These are phyloP conservation scores for Colletotrichum gloeosporioides DNA, from an alignment of 2,329 filamentous ascomycete species.

Conservation along the genomic window DNA sequence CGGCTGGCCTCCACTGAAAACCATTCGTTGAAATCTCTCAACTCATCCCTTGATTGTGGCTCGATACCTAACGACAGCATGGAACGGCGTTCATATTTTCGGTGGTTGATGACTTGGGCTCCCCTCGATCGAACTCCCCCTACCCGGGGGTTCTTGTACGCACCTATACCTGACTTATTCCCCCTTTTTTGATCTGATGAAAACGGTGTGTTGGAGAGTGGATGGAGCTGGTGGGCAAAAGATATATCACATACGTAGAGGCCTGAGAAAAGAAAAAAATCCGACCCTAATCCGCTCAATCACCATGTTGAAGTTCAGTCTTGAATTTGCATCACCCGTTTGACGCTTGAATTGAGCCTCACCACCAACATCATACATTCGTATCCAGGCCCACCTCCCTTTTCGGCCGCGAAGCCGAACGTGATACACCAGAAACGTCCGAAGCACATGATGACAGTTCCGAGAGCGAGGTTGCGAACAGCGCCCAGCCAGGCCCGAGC, in stretches of 20 bases:
- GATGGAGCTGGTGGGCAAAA: neutral
- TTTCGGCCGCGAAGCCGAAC: neutral
- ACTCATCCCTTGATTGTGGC: conserved; percentile 12
- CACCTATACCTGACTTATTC: conserved; percentile 14
- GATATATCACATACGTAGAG: neutral
- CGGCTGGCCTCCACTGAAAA: conserved; percentile 13
- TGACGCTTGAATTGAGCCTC: neutral
- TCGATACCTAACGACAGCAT: conserved; percentile 20
- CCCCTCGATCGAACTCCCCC: neutral
- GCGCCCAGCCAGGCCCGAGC: neutral
- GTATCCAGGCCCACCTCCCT: neutral
- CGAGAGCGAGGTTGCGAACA: neutral
- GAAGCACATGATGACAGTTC: neutral
- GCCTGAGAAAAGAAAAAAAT: neutral
- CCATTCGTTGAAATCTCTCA: neutral
- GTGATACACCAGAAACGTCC: neutral
- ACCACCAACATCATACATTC: neutral
- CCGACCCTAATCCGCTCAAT: neutral
- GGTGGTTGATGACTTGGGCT: neutral
- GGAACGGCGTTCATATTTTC: conserved; percentile 15
- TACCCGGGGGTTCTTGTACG: neutral
- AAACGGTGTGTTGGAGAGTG: neutral
- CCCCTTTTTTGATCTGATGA: neutral
- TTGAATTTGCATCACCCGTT: neutral
- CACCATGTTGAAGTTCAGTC: neutral